Conservation (phyloP, 768 basidiomycete genomes). For the Cyathus striatus region DNA sequence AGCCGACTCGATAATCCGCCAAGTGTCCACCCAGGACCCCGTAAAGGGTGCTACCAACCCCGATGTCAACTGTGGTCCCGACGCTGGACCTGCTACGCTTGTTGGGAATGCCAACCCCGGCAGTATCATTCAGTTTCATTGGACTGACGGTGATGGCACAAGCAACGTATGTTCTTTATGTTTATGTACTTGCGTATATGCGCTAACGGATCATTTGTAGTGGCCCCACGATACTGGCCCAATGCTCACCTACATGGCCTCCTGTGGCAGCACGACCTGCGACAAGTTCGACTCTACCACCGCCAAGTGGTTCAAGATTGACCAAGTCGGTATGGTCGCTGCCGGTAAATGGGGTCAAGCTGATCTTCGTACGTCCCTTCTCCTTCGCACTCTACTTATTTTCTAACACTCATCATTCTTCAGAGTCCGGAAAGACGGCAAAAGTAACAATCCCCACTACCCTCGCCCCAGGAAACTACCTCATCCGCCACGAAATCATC, state of each 20-base stretch:
- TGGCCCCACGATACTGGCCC: conserved; percentile 61
- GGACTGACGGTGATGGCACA: conserved; percentile 45
- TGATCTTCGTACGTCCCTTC: conserved; percentile 39
- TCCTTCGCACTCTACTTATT: background rate
- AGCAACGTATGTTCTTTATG: conserved; percentile 20
- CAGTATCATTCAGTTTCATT: conserved; percentile 47
- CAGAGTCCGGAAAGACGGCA: conserved; percentile 36
- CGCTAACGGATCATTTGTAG: conserved; percentile 12
- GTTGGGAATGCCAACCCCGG: conserved; percentile 58
- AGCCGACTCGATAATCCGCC: conserved; percentile 32
- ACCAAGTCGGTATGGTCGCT: conserved; percentile 40
- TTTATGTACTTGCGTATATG: conserved; percentile 2
- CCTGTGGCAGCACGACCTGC: conserved; percentile 54
- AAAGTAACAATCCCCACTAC: conserved; percentile 41
- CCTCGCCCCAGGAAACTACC: conserved; percentile 64
- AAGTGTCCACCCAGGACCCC: conserved; percentile 30
- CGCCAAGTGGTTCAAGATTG: conserved; percentile 75
- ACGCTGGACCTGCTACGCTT: conserved; percentile 42
- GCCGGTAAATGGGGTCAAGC: conserved; percentile 47
- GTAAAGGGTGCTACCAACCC: conserved; percentile 53
- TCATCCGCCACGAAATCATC: conserved; percentile 78
- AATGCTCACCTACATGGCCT: conserved; percentile 69
- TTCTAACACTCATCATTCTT: background rate
- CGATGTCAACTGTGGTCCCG: conserved; percentile 55
- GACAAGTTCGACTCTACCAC: conserved; percentile 50